These are phyloP conservation scores for Phytophthora macrochlamydospora DNA, from an alignment of 352 stramenopile genomes.

Conservation along the genomic window DNA sequence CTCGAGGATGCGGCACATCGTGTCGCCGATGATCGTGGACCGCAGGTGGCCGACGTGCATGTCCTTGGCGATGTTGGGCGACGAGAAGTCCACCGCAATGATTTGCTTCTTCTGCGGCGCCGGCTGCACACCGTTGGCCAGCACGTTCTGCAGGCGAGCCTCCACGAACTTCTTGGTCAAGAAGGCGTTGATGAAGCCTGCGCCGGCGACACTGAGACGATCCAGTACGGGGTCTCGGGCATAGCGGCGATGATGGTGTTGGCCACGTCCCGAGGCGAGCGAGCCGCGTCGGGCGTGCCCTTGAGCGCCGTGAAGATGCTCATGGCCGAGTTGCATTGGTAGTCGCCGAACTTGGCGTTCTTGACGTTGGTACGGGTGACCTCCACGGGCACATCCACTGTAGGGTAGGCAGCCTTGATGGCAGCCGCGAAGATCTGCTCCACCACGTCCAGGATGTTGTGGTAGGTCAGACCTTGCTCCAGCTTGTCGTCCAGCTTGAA, in stretches of 20 bases:
- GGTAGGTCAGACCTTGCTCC: conserved; percentile 63
- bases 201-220: conserved; percentile 90
- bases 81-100: conserved; percentile 86
- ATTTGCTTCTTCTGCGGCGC: conserved; percentile 83
- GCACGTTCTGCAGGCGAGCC: conserved; percentile 68
- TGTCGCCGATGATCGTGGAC: conserved; percentile 93
- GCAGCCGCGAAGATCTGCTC: conserved; percentile 78
- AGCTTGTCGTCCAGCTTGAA: conserved; percentile 61
- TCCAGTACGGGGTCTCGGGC: conserved; percentile 88
- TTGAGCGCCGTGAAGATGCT: conserved; percentile 96
- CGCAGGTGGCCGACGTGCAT: conserved; percentile 90
- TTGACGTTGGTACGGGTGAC: conserved; percentile 79
- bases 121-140: conserved; percentile 75
- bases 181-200: conserved; percentile 98
- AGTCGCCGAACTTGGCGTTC: conserved; percentile 93
- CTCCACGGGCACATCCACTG: conserved; percentile 57
- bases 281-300: conserved; percentile 67
- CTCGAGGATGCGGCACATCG: conserved; percentile 86
- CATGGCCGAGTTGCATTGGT: conserved; percentile 99
- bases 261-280: conserved; percentile 89
- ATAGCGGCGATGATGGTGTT: conserved; percentile 90
- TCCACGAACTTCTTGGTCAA: conserved; percentile 88
- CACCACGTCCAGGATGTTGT: conserved; percentile 79
- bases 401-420: conserved; percentile 74
- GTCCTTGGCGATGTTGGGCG: conserved; percentile 90